A percentile compares a stretch with the other conserved stretches of the same genome.
phyloP scores from a whole-genome alignment of 2,329 filamentous ascomycete genomes.

The Niveomyces coronatus region DNA sequence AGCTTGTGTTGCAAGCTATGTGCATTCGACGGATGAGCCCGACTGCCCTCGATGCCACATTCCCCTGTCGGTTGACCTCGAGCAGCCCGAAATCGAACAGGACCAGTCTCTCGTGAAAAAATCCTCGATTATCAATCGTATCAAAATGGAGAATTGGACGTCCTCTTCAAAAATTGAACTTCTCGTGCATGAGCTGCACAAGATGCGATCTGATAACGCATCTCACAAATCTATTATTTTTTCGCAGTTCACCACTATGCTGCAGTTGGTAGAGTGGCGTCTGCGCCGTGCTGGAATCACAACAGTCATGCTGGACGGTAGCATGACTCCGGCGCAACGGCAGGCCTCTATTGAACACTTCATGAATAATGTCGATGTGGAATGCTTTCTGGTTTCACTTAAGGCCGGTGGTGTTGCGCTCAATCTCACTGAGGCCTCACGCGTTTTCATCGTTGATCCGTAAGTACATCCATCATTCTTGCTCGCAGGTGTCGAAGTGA shows the following conservation, averaged over 20 bases:
- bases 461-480: slow-evolving; percentile 38
- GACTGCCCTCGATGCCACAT: slow-evolving; percentile 93
- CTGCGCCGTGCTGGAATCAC: slow-evolving; percentile 93
- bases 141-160: slow-evolving; percentile 98
- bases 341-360: slow-evolving; percentile 93
- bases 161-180: slow-evolving; percentile 97
- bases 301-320: slow-evolving; percentile 95
- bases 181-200: slow-evolving; percentile 87
- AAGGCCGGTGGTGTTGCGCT: slow-evolving; percentile 94
- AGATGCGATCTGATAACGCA: slow-evolving; percentile 81
- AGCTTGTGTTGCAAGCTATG: slow-evolving; percentile 38
- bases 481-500: no score
- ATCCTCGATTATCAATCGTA: slow-evolving; percentile 94
- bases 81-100: slow-evolving; percentile 91
- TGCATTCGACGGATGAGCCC: slow-evolving; percentile 64
- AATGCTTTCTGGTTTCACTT: slow-evolving; percentile 90
- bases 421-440: slow-evolving; percentile 87
- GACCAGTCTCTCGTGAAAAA: slow-evolving; percentile 83
- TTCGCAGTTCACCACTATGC: slow-evolving; percentile 93
- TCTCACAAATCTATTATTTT: slow-evolving; percentile 97
- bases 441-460: slow-evolving; percentile 94
- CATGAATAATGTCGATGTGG: slow-evolving; percentile 88
- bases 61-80: slow-evolving; percentile 76
- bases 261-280: slow-evolving; percentile 95
- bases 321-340: slow-evolving; percentile 88